These are phyloP conservation scores for Elongisporangium anandrum DNA, from an alignment of 352 stramenopile genomes.

Conservation along the genomic window DNA sequence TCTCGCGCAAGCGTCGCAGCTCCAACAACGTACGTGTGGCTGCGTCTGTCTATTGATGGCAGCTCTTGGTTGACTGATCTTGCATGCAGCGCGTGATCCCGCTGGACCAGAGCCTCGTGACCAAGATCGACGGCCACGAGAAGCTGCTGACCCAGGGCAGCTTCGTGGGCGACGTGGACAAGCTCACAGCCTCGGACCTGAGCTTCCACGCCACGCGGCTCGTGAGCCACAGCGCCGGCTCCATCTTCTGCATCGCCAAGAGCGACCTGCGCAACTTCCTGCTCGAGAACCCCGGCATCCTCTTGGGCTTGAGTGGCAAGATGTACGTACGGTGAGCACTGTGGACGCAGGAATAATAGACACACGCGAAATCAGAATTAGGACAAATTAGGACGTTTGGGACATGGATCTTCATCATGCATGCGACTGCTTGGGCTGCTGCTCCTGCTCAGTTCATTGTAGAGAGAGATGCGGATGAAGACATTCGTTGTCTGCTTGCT, in stretches of 20 bases:
- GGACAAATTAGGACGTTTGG: neutral
- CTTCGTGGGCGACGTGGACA: slow-evolving; percentile 72
- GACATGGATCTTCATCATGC: neutral
- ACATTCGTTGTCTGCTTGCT: neutral
- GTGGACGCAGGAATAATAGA: neutral
- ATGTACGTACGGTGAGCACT: slow-evolving; percentile 47
- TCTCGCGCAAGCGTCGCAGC: slow-evolving; percentile 16
- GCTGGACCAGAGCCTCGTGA: slow-evolving; percentile 46
- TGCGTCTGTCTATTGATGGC: neutral
- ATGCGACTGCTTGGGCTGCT: neutral
- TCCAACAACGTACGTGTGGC: slow-evolving; percentile 52
- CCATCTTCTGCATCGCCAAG: slow-evolving; percentile 60
- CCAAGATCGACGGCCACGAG: slow-evolving; percentile 33
- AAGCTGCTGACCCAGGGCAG: slow-evolving; percentile 42
- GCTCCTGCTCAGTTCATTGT: neutral
- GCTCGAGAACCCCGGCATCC: slow-evolving; percentile 68
- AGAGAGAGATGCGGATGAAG: neutral
- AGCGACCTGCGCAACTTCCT: slow-evolving; percentile 68
- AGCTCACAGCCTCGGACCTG: slow-evolving; percentile 51
- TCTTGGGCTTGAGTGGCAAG: slow-evolving; percentile 65
- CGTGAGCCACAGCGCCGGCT: slow-evolving; percentile 43
- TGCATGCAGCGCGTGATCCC: slow-evolving; percentile 45
- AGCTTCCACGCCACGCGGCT: slow-evolving; percentile 54
- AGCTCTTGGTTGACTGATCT: slow-evolving; percentile 1
- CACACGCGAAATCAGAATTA: neutral